A percentile compares a stretch with the other conserved stretches of the same genome.
These are phyloP conservation scores for Leptographium procerum DNA, from an alignment of 2,329 filamentous ascomycete species.

Conservation along the genomic window DNA sequence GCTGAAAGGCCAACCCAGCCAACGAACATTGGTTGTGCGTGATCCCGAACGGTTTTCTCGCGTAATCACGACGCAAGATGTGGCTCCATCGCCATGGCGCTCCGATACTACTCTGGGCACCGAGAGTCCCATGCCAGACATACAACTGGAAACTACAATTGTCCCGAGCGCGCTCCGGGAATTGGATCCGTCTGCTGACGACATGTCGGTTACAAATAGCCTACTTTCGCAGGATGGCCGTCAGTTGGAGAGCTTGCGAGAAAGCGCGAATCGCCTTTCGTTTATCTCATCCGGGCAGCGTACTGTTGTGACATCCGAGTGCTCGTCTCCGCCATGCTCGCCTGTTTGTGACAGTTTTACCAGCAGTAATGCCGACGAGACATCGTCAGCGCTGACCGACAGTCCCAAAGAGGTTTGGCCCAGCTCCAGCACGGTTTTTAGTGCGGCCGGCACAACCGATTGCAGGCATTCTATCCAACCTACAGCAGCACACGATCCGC, in stretches of 20 bases:
- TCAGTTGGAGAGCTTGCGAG: constrained; percentile 45
- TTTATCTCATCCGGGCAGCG: constrained; percentile 49
- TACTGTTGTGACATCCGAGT: constrained; percentile 47
- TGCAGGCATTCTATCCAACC: constrained; percentile 41
- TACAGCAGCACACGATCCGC: constrained; percentile 21
- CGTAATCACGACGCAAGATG: constrained; percentile 22
- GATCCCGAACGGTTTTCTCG: constrained; percentile 36
- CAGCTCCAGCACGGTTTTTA: constrained; percentile 45
- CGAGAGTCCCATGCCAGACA: constrained; percentile 12
- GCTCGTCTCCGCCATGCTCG: constrained; percentile 46
- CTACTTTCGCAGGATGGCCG: constrained; percentile 46
- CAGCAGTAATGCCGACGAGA: constrained; percentile 23
- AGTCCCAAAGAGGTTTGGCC: constrained; percentile 24
- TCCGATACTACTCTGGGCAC: constrained; percentile 14
- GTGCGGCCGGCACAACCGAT: constrained; percentile 35
- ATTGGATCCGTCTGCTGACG: constrained; percentile 35
- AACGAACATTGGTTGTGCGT: constrained; percentile 34
- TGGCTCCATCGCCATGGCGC: constrained; percentile 18
- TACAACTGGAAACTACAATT: constrained; percentile 15
- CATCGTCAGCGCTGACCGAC: constrained; percentile 8
- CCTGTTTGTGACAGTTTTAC: constrained; percentile 42
- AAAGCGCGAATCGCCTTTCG: constrained; percentile 46
- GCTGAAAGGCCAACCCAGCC: constrained; percentile 29
- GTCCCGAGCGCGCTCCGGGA: constrained; percentile 24
- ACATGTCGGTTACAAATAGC: constrained; percentile 46